Percentiles rank a stretch among this genome's conserved stretches.
These are phyloP conservation scores for Mycena latifolia DNA, from an alignment of 768 basidiomycete genomes.

Conservation along the genomic window DNA sequence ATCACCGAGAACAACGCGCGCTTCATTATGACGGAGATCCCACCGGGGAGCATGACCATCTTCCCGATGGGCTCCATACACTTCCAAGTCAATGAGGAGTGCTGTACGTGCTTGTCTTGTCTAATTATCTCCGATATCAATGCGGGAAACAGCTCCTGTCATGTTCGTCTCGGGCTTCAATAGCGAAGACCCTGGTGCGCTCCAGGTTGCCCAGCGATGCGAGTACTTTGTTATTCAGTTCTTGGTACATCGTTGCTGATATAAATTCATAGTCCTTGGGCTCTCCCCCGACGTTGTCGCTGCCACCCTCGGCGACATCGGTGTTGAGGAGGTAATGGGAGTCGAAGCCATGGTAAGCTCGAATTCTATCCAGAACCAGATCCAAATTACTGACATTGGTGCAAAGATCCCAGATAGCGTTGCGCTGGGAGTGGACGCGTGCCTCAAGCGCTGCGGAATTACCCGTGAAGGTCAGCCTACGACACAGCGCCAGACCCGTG, in stretches of 20 bases:
- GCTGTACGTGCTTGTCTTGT: conserved; percentile 17
- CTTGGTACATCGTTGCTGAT: not conserved
- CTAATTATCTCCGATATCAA: conserved; percentile 1
- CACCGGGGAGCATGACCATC: conserved; percentile 30
- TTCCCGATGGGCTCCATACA: conserved; percentile 34
- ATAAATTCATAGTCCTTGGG: conserved; percentile 26
- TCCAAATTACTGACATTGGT: not conserved
- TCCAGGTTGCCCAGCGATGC: conserved; percentile 35
- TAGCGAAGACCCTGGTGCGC: conserved; percentile 31
- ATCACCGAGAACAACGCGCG: conserved; percentile 36
- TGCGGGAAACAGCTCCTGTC: conserved; percentile 22
- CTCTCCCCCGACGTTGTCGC: conserved; percentile 32
- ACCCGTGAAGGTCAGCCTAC: conserved; percentile 21
- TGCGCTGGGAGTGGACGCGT: conserved; percentile 25
- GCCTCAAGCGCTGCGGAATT: conserved; percentile 34
- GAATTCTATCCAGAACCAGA: not conserved
- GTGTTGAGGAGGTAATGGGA: conserved; percentile 24
- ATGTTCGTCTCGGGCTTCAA: conserved; percentile 35
- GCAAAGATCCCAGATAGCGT: conserved; percentile 26
- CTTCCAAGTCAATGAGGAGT: conserved; percentile 37
- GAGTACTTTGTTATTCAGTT: not conserved
- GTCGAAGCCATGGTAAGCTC: conserved; percentile 21
- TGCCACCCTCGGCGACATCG: conserved; percentile 31
- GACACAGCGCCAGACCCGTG: conserved; percentile 24
- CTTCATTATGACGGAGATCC: conserved; percentile 35